Base-by-base conservation (phyloP, 208 protist genomes). In the Spironucleus salmonicida region DNA sequence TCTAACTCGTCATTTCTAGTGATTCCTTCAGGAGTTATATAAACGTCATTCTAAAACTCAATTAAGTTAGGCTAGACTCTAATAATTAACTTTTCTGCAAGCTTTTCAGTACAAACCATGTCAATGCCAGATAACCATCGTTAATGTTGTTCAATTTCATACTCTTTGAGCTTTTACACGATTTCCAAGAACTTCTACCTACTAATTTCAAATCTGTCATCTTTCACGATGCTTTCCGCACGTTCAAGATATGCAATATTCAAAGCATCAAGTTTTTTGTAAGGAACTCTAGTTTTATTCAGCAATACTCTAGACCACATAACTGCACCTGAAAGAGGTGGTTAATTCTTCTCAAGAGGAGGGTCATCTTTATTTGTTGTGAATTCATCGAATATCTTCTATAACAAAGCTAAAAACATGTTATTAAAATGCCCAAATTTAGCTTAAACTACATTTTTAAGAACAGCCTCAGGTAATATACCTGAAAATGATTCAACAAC, bases 401-500 rank as follows among this genome's bases (percentile, higher is more conserved):
- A 39, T 4, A 78, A 38, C 45, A 75, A 29, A 1, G 2, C 23
- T n/a, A 26, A 26, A 32, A 75, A 64, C 29, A 34, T 32, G 9
- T 40, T 4, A 0, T 64, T 19, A 19, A 40, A 34, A 1, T 11
- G 19, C 0, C 35, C 1, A 0, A 75, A n/a, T 29, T 49, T 7
- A 1, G 7, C 4, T 11, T 30, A 1, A 41, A 75, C 49, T 38
- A 64, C 34, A 29, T 0, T 0, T 0, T 34, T 38, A 0, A 79
- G 39, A 7, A 58, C 29, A 11, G 11, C 7, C 13, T 74, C 11
- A 35, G 9, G 0, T 19, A 74, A 23, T 23, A 79, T 42, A 29
- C 45, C 45, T 0, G 4, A 32, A 64, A 79, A 79, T 11, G 7
- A 0, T 4, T 79, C 62, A 26, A 79, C 23, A 19, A 74, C 0